phyloP scores from a whole-genome alignment of 2,329 filamentous ascomycete species.

The Teratosphaeria epicoccoides region DNA sequence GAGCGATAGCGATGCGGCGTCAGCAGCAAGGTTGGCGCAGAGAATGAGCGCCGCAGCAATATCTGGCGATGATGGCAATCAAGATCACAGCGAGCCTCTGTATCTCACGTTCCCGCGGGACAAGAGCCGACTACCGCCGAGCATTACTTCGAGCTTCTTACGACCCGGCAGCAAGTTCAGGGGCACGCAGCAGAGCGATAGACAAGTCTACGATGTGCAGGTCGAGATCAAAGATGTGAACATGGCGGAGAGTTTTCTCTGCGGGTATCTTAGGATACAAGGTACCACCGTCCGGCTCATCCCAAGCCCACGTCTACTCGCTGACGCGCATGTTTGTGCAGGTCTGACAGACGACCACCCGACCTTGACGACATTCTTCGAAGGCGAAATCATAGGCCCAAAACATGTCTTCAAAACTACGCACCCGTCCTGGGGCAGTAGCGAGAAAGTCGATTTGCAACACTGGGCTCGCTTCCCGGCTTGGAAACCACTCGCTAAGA shows the following conservation, averaged over 20 bases:
- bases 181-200: conserved; percentile 86
- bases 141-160: conserved; percentile 75
- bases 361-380: conserved; percentile 95
- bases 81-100: conserved; percentile 8
- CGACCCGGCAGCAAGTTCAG: conserved; percentile 79
- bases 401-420: conserved; percentile 91
- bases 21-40: conserved; percentile 13
- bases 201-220: conserved; percentile 87
- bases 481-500: conserved; percentile 66
- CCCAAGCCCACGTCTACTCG: not conserved
- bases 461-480: conserved; percentile 89
- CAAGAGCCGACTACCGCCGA: conserved; percentile 35
- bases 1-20: conserved; percentile 16
- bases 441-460: conserved; percentile 77
- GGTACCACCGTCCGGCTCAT: conserved; percentile 43
- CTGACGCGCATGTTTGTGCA: conserved; percentile 29
- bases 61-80: conserved; percentile 6
- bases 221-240: conserved; percentile 97
- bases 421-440: conserved; percentile 84
- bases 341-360: conserved; percentile 91
- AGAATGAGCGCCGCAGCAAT: conserved; percentile 19
- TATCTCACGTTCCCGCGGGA: conserved; percentile 19
- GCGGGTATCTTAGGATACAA: conserved; percentile 91
- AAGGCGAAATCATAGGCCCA: conserved; percentile 91
- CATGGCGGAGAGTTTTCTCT: conserved; percentile 85